phyloP scores from a whole-genome alignment of 257 asterid genomes.

The Nicotiana noctiflora region DNA sequence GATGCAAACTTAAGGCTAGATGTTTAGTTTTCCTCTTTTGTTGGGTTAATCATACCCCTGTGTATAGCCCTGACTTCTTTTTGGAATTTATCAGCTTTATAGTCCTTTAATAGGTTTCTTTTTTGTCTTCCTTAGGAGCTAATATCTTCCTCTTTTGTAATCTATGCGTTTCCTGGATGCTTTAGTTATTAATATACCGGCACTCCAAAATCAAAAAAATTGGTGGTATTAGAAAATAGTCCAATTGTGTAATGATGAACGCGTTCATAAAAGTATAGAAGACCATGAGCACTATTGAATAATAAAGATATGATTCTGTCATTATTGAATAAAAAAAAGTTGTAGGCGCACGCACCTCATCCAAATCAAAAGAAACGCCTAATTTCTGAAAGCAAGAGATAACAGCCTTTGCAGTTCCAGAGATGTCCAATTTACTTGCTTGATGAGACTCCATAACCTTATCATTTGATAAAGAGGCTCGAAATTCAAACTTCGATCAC shows the following conservation, averaged over 20 bases:
- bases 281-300: not conserved
- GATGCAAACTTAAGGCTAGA: too few species aligned
- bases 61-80: too few species aligned
- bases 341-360: slow-evolving; percentile 39
- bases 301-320: not conserved
- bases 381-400: slow-evolving; percentile 87
- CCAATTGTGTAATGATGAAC: not conserved
- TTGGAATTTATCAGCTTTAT: too few species aligned
- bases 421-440: slow-evolving; percentile 78
- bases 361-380: slow-evolving; percentile 68
- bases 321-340: not conserved
- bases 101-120: too few species aligned
- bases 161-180: too few species aligned
- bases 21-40: too few species aligned
- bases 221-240: not conserved
- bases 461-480: not conserved
- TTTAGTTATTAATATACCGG: too few species aligned
- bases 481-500: not conserved
- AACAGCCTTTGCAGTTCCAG: slow-evolving; percentile 97
- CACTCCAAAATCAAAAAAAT: not conserved
- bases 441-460: slow-evolving; percentile 98
- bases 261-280: not conserved
- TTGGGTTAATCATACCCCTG: too few species aligned
- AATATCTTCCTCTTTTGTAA: too few species aligned
- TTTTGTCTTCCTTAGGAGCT: too few species aligned